Base-by-base conservation (phyloP, 371 early-diverging fungal species). In the Phascolomyces articulosus region DNA sequence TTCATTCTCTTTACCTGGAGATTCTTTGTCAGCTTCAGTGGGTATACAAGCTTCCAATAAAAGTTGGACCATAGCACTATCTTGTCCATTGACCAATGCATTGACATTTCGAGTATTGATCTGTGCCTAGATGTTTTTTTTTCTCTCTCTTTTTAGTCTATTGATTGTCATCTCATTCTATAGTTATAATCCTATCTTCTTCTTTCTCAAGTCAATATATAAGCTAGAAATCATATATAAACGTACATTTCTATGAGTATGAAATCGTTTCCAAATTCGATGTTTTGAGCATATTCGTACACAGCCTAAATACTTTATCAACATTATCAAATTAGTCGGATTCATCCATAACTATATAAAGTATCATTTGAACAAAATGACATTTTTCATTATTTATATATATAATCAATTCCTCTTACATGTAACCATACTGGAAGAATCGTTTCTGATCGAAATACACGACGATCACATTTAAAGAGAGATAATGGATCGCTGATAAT, bases 371-470 rank as follows among this genome's bases (percentile, higher is more conserved):
- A n/a, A n/a, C n/a, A n/a, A n/a, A n/a, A n/a, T n/a, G n/a, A n/a
- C n/a, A n/a, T n/a, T n/a, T n/a, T n/a, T n/a, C n/a, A n/a, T n/a
- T n/a, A n/a, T n/a, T n/a, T n/a, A n/a, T n/a, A n/a, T n/a, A n/a
- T n/a, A n/a, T n/a, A n/a, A n/a, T n/a, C n/a, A n/a, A n/a, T n/a
- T n/a, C n/a, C n/a, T n/a, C 65, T 74, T 80, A 82, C 75, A 64
- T 84, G 84, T n/a, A 87, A 56, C 74, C 85, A 87, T 10, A 85
- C 66, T 4, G 82, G 77, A 21, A 87, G 62, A 26, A 85, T 28
- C 11, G 64, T 64, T 13, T 75, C 77, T 1, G 83, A 81, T 40
- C 86, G 62, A 58, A 85, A 85, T 26, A 85, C 68, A 11, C 83
- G 76, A 1, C 64, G n/a, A 60, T 87, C 83, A 20, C 80, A 77